Percentiles rank a stretch among this genome's conserved stretches.
Evolutionary conservation across 2,329 filamentous ascomycete species (phyloP).

Genomic region (Trichophyton mentagrophytes): DNA sequence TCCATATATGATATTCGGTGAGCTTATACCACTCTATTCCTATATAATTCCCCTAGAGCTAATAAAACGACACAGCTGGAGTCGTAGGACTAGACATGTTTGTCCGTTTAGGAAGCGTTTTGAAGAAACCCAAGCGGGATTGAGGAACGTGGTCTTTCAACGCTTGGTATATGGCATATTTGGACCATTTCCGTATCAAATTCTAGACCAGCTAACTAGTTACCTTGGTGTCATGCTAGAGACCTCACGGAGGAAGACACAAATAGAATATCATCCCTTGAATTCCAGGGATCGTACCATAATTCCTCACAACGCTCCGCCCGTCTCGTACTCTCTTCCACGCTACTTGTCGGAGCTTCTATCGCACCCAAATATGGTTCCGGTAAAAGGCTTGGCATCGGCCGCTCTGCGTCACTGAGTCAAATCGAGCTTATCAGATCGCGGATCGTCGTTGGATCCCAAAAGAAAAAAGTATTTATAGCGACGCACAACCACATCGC

Average conservation of each 20-base stretch:
- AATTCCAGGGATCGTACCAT: too few species aligned
- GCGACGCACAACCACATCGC: background rate
- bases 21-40: conserved; percentile 18
- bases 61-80: conserved; percentile 21
- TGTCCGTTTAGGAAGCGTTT: conserved; percentile 18
- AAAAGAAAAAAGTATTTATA: background rate
- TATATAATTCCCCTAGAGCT: background rate
- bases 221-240: too few species aligned
- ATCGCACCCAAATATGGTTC: background rate
- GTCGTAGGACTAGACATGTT: conserved; percentile 30
- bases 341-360: too few species aligned
- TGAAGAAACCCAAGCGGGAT: conserved; percentile 12
- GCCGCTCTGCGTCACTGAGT: background rate
- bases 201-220: too few species aligned
- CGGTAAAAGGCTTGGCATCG: background rate
- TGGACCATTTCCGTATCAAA: too few species aligned
- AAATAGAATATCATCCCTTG: too few species aligned
- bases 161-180: background rate
- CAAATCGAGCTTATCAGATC: background rate
- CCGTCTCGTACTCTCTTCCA: too few species aligned
- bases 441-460: background rate
- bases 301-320: too few species aligned
- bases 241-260: too few species aligned
- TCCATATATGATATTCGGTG: conserved; percentile 45
- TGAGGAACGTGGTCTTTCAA: background rate